Conservation (phyloP, 1,284 basidiomycete species). For the Tetrapyrgos nigripes region DNA sequence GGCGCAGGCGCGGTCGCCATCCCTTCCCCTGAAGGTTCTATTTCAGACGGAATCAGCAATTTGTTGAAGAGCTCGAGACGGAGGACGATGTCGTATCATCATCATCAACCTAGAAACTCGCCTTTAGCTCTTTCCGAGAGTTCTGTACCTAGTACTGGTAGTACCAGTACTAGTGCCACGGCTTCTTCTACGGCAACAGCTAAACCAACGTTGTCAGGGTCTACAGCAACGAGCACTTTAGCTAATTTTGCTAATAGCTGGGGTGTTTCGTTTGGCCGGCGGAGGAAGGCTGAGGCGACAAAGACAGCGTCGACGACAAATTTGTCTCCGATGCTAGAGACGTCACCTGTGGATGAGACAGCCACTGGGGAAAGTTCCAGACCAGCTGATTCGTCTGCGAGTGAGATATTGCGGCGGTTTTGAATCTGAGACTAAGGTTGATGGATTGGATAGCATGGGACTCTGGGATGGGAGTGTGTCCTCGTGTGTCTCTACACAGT, state of each 20-base stretch:
- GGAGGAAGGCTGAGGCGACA: conserved; percentile 43
- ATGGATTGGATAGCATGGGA: background rate
- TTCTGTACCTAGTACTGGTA: conserved; percentile 6
- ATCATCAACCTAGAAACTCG: conserved; percentile 38
- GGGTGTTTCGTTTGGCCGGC: conserved; percentile 67
- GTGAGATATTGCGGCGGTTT: conserved; percentile 50
- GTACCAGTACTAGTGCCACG: too few relatives aligned
- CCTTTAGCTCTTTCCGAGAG: conserved; percentile 44
- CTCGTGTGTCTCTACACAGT: too few relatives aligned
- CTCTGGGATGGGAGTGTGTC: too few relatives aligned
- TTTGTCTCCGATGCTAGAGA: conserved; percentile 26
- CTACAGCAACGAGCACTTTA: conserved; percentile 52
- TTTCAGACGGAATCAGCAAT: conserved; percentile 61
- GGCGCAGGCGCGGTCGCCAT: too few relatives aligned
- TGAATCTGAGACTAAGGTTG: conserved; percentile 26
- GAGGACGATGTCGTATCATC: conserved; percentile 63
- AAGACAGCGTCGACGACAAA: too few relatives aligned
- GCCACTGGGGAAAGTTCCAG: conserved; percentile 23
- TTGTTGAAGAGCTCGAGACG: conserved; percentile 49
- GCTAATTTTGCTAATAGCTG: conserved; percentile 71
- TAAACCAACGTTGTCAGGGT: conserved; percentile 14
- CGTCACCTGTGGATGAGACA: conserved; percentile 20
- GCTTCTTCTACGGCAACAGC: conserved; percentile 25
- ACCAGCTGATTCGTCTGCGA: conserved; percentile 40
- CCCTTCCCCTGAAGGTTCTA: conserved; percentile 65